Conservation (phyloP, 768 basidiomycete genomes). For the Botryobasidium botryosum region DNA sequence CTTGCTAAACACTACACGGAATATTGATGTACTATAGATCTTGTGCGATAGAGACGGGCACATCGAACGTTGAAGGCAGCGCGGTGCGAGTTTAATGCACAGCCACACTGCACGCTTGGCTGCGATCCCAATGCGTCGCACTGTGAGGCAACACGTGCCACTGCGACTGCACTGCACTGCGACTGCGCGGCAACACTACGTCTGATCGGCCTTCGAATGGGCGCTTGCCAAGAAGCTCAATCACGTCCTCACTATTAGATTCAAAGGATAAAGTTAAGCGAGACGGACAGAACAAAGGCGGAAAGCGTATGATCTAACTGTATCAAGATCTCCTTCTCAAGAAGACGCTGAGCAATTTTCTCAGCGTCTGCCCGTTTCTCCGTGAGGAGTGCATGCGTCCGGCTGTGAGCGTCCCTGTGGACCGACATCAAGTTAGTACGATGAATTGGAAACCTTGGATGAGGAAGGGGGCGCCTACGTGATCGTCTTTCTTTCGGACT, state of each 20-base stretch:
- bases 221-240: slow-evolving; percentile 60
- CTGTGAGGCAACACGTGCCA: too few species aligned
- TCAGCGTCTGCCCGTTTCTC: slow-evolving; percentile 77
- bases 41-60: too few species aligned
- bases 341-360: slow-evolving; percentile 74
- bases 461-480: slow-evolving; percentile 28
- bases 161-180: too few species aligned
- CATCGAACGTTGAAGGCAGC: too few species aligned
- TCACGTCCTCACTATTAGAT: slow-evolving; percentile 64
- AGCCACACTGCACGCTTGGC: too few species aligned
- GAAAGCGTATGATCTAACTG: slow-evolving; percentile 50
- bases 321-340: slow-evolving; percentile 93
- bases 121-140: too few species aligned
- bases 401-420: slow-evolving; percentile 51
- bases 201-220: slow-evolving; percentile 64
- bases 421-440: not conserved
- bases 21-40: too few species aligned
- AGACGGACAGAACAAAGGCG: slow-evolving; percentile 5
- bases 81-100: too few species aligned
- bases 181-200: too few species aligned
- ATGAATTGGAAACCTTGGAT: not conserved
- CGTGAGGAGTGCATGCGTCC: slow-evolving; percentile 67
- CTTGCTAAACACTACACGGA: too few species aligned
- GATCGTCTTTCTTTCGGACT: slow-evolving; percentile 95
- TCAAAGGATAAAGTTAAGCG: slow-evolving; percentile 6